Evolutionary conservation across 495 filamentous ascomycete genomes (phyloP), one percentile per base, ranked within the genome.

Genomic region (Aspergillus funiculosus): DNA sequence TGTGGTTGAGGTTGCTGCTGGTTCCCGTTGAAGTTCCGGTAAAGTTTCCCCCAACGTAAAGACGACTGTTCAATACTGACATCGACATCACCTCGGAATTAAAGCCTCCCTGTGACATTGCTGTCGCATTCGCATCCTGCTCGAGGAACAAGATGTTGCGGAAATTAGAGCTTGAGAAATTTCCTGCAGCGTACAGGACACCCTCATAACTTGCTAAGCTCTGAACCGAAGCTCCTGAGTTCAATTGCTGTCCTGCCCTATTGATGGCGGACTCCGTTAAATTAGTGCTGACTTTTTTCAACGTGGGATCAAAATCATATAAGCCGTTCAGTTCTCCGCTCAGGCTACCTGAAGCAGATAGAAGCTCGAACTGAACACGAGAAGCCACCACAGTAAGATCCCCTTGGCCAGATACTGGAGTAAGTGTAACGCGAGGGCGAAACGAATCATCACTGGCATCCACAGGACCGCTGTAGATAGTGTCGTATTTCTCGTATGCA

Each of bases 401-500:
- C 2, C 69, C 68, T 57, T 94, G 87, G 19, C 76, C 80, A 10
- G 75, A 50, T 14, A 74, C 61, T 8, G 91, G 86, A 1, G 80
- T 72, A 40, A 99, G 68, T 2, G 87, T 95, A 39, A 99, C 80
- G 13, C 74, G 76, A 19, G 92, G 89, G 15, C 83, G 79, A 67
- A 97, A 97, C 15, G 73, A 74, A 51, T 72, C 72, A 24, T 80
- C 83, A 50, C 73, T 82, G 21, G 80, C 81, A 57, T 97, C 89
- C 43, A 99, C 80, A 48, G 76, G 77, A 6, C 89, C 94, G 46
- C 79, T 81, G 61, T 89, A 95, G 46, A 97, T 79, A 43, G 82
- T 79, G 56, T 97, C 94, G 52, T 92, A 95, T 64, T 97, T 99
- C 67, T 95, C 88, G 58, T 82, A 87, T 52, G 88, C 67, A 63